Evolutionary conservation across 768 basidiomycete species (phyloP), one percentile per base, ranked within the genome.

Genomic region (Phanerochaete carnosa): DNA sequence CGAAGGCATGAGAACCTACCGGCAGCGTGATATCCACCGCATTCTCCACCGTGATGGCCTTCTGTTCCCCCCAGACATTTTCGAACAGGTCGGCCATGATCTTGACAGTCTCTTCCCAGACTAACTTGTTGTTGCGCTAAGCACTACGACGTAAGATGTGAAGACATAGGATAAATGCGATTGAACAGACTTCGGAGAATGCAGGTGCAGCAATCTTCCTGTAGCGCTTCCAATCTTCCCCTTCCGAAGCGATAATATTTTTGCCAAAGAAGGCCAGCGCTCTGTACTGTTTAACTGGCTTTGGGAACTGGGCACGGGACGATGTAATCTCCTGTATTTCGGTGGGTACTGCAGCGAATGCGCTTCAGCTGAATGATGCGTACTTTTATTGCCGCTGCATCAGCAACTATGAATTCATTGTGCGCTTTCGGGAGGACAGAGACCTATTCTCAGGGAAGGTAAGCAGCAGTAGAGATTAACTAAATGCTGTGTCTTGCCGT

Each of bases 151-250:
- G 19, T 47, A 12, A 47, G 46, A 23, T n/a, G 19, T 12, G 22
- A 23, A n/a, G 22, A 23, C 22, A 16, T 26, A 22, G 46, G 37
- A 39, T 19, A 47, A 2, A 5, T 4, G 22, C 5, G 22, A 45
- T 23, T 43, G 13, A 13, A 64, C 58, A 15, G 25, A 64, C 63
- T 49, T 87, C 85, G 6, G 83, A 83, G 68, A 88, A 89, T 0
- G 85, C 81, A 19, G 86, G 85, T 1, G 83, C 84, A 22, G 80
- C 74, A 45, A 89, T 79, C 68, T 83, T 86, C 53, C 86, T 73
- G 62, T 85, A 86, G 35, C 80, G 79, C 70, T 86, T 86, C 87
- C 87, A 89, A 60, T 83, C 77, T 3, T 83, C 81, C n/a, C 81
- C 83, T 63, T 89, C 87, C 0, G 84, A 83, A 1, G 78, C 80